Percentiles rank a stretch among this genome's conserved stretches.
Conservation (phyloP, 108 stramenopile species). For the Fragilariopsis cylindrus region DNA sequence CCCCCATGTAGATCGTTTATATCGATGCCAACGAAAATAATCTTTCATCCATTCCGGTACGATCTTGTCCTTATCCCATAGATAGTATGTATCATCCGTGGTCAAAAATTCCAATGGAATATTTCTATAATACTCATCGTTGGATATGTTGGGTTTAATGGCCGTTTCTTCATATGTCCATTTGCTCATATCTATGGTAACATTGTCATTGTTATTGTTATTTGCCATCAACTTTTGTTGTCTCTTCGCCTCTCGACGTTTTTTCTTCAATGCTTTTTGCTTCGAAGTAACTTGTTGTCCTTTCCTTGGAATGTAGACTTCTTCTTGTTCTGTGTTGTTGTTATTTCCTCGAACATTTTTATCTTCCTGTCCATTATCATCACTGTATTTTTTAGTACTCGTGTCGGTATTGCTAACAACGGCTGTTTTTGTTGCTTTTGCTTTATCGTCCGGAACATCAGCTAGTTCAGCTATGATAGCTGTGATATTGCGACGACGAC, state of each 20-base stretch:
- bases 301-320: too few relatives aligned
- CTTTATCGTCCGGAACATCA: too few relatives aligned
- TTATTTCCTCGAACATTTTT: too few relatives aligned
- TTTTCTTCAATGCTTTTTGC: too few relatives aligned
- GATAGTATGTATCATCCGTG: not conserved
- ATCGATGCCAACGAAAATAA: conserved; percentile 48
- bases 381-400: not conserved
- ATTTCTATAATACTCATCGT: conserved; percentile 17
- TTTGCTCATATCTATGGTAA: conserved; percentile 1
- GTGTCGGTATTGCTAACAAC: not conserved
- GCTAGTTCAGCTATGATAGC: too few relatives aligned
- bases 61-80: conserved; percentile 32
- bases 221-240: not conserved
- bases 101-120: conserved; percentile 14
- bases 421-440: not conserved
- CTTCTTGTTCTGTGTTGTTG: too few relatives aligned
- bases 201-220: not conserved
- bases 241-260: too few relatives aligned
- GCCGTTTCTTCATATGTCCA: not conserved
- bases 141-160: not conserved
- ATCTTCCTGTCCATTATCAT: not conserved
- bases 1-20: conserved; percentile 18
- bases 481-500: too few relatives aligned
- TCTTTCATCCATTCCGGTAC: conserved; percentile 48
- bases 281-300: too few relatives aligned